These are phyloP conservation scores for Teunomyces stri DNA, from an alignment of 805 yeast genomes.

Conservation along the genomic window DNA sequence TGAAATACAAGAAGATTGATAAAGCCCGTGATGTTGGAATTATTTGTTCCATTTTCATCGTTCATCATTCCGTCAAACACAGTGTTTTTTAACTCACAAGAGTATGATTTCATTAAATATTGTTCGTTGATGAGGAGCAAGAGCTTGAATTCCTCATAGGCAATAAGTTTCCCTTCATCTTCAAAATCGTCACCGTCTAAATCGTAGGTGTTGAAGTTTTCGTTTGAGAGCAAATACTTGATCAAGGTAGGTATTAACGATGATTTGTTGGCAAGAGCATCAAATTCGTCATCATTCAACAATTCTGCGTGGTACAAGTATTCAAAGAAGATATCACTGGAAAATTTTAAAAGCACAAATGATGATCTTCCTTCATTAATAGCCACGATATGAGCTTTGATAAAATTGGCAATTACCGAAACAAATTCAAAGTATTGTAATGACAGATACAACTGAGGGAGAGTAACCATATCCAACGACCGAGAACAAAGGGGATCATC, in stretches of 20 bases:
- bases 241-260: slow-evolving; percentile 29
- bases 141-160: slow-evolving; percentile 65
- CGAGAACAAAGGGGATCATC: slow-evolving; percentile 14
- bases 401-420: slow-evolving; percentile 35
- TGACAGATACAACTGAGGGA: slow-evolving; percentile 28
- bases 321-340: slow-evolving; percentile 41
- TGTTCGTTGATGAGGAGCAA: slow-evolving; percentile 82
- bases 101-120: slow-evolving; percentile 62
- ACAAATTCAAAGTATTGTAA: slow-evolving; percentile 59
- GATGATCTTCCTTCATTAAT: slow-evolving; percentile 20
- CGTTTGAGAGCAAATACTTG: slow-evolving; percentile 29
- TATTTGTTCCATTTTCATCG: slow-evolving; percentile 17
- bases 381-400: slow-evolving; percentile 23
- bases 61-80: slow-evolving; percentile 54
- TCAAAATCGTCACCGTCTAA: slow-evolving; percentile 37
- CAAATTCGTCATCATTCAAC: slow-evolving; percentile 34
- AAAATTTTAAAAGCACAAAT: slow-evolving; percentile 34
- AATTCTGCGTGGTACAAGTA: slow-evolving; percentile 36
- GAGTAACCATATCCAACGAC: slow-evolving; percentile 15
- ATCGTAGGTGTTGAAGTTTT: slow-evolving; percentile 34
- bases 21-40: slow-evolving; percentile 54
- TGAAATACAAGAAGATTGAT: slow-evolving; percentile 57
- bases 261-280: slow-evolving; percentile 23
- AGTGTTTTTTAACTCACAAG: slow-evolving; percentile 36
- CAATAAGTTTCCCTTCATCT: slow-evolving; percentile 53